A percentile compares a stretch with the other conserved stretches of the same genome.
These are phyloP conservation scores for Diaporthe nobilis DNA, from an alignment of 2,329 filamentous ascomycete species.

Conservation along the genomic window DNA sequence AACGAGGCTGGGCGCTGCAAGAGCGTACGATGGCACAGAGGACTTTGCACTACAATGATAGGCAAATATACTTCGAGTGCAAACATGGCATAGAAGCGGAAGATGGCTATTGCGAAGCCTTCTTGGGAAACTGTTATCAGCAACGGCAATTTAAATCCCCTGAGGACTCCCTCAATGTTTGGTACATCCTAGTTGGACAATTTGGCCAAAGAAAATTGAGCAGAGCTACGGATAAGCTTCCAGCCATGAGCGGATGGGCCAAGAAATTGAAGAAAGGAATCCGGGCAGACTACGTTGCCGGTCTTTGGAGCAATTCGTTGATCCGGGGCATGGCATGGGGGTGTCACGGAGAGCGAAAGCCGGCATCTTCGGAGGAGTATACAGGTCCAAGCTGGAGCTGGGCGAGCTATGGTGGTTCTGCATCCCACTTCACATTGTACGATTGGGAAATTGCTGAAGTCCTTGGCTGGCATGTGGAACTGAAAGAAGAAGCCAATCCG, in stretches of 20 bases:
- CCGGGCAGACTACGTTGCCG: neutral
- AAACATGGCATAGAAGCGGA: neutral
- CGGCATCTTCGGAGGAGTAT: neutral
- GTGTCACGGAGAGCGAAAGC: neutral
- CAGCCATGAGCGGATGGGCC: neutral
- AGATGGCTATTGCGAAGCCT: neutral
- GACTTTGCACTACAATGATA: neutral
- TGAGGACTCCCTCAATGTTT: neutral
- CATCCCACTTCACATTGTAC: neutral
- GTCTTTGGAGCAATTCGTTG: neutral
- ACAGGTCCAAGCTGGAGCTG: slow-evolving; percentile 2
- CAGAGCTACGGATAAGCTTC: neutral
- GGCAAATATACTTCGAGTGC: neutral
- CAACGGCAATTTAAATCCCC: neutral
- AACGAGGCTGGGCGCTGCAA: neutral
- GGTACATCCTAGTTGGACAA: neutral
- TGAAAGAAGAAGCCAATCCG: neutral
- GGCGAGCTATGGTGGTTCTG: neutral
- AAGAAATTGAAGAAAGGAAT: neutral
- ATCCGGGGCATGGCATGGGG: neutral
- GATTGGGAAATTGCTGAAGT: neutral
- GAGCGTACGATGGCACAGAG: neutral
- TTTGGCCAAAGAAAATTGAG: neutral
- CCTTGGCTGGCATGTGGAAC: neutral
- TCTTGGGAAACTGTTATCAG: no score